These are phyloP conservation scores for Fomitopsis pulvina DNA, from an alignment of 768 basidiomycete genomes.

Conservation along the genomic window DNA sequence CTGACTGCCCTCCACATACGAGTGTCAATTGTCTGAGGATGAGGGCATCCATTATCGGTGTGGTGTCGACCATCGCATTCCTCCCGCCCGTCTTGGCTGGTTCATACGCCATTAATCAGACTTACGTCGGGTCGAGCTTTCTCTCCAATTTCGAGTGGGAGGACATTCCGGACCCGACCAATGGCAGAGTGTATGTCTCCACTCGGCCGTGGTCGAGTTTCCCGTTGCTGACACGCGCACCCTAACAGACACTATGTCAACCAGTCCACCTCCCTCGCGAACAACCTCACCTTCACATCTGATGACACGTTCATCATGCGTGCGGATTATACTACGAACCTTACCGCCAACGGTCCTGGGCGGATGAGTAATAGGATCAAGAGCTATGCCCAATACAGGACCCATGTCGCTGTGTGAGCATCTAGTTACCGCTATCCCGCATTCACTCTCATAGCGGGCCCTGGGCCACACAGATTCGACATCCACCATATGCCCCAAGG, in stretches of 20 bases:
- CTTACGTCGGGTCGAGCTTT: slow-evolving; percentile 27
- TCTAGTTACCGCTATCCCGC: neutral
- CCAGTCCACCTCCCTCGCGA: slow-evolving; percentile 39
- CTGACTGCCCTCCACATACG: no score
- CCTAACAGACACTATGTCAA: slow-evolving; percentile 35
- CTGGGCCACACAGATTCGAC: slow-evolving; percentile 18
- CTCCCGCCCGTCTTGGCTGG: slow-evolving; percentile 1
- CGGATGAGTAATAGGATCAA: slow-evolving; percentile 52
- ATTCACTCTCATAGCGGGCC: neutral
- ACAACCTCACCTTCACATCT: slow-evolving; percentile 53
- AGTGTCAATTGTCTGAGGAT: no score
- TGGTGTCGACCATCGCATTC: neutral
- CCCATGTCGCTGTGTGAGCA: slow-evolving; percentile 47
- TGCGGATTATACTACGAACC: slow-evolving; percentile 42
- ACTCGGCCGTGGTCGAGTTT: neutral
- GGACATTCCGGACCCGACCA: slow-evolving; percentile 52
- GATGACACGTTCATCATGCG: slow-evolving; percentile 49
- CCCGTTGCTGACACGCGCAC: neutral
- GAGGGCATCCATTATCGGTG: no score
- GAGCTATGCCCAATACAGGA: slow-evolving; percentile 46
- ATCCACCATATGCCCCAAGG: slow-evolving; percentile 52
- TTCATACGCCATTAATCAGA: neutral
- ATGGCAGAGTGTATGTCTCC: slow-evolving; percentile 58
- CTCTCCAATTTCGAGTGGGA: slow-evolving; percentile 43
- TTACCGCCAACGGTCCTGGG: slow-evolving; percentile 44